Percentiles rank a stretch among this genome's conserved stretches.
These are phyloP conservation scores for Plasmodium berghei DNA, from an alignment of 169 alveolate genomes.

Conservation along the genomic window DNA sequence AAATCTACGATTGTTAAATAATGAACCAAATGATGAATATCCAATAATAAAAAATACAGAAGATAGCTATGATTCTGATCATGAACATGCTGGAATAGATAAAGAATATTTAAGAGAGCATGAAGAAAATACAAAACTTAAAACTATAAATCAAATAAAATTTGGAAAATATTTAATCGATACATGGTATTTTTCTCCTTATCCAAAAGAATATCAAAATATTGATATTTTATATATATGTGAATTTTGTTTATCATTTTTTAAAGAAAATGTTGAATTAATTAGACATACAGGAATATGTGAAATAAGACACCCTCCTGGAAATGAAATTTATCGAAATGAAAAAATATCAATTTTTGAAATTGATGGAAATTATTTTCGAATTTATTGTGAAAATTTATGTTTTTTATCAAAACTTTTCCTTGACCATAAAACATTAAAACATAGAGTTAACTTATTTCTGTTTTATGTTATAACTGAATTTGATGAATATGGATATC, in stretches of 20 bases:
- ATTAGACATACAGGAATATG: constrained; percentile 91
- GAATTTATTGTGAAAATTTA: constrained; percentile 96
- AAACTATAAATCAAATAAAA: constrained; percentile 93
- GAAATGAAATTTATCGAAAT: constrained; percentile 97
- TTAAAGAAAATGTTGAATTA: constrained; percentile 89
- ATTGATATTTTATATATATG: constrained; percentile 94
- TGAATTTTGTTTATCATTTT: constrained; percentile 95
- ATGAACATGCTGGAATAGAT: constrained; percentile 91
- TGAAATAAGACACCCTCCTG: constrained; percentile 96
- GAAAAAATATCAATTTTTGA: constrained; percentile 95
- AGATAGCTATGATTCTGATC: constrained; percentile 81
- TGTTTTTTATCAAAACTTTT: constrained; percentile 96
- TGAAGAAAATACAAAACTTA: constrained; percentile 95
- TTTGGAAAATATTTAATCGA: constrained; percentile 95
- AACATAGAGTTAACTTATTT: constrained; percentile 90
- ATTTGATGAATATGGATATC: constrained; percentile 88
- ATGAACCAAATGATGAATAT: constrained; percentile 84
- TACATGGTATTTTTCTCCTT: constrained; percentile 99
- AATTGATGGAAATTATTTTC: constrained; percentile 95
- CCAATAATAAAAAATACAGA: constrained; percentile 70
- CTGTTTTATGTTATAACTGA: constrained; percentile 96
- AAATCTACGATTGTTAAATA: constrained; percentile 85
- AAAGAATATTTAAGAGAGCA: constrained; percentile 93
- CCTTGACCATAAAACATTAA: constrained; percentile 97
- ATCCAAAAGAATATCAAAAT: constrained; percentile 96